Evolutionary conservation across 768 basidiomycete species (phyloP).

Genomic region (Gymnopilus dilepis): DNA sequence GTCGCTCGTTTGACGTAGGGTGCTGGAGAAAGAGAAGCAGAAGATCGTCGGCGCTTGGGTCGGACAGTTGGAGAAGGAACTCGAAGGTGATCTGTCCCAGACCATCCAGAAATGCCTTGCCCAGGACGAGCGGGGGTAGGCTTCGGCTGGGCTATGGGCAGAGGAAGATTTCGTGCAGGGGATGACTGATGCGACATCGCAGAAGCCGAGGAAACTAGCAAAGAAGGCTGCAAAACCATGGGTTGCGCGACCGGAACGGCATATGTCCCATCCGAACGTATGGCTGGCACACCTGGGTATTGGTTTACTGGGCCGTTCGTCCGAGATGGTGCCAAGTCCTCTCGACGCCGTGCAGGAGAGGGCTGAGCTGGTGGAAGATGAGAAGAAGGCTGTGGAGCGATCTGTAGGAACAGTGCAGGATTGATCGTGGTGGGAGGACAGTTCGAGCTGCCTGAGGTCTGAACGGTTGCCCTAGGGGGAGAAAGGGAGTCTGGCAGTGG

Average conservation of each 20-base stretch:
- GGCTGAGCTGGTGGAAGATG: not conserved
- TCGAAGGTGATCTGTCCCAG: slow-evolving; percentile 1
- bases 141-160: not conserved
- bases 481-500: not conserved
- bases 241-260: not conserved
- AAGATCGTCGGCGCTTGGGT: slow-evolving; percentile 11
- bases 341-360: too few relatives aligned
- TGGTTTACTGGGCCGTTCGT: not conserved
- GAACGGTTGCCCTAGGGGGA: not conserved
- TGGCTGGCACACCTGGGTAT: not conserved
- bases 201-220: not conserved
- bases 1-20: slow-evolving; percentile 8
- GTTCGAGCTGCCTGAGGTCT: not conserved
- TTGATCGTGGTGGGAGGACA: not conserved
- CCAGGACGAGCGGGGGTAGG: slow-evolving; percentile 11
- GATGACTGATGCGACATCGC: not conserved
- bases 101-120: slow-evolving; percentile 25
- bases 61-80: not conserved
- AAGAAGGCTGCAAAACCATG: not conserved
- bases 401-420: not conserved
- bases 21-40: slow-evolving; percentile 9
- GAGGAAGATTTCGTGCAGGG: not conserved
- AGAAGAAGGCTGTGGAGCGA: not conserved
- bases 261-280: slow-evolving; percentile 11
- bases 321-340: not conserved